phyloP scores from a whole-genome alignment of 768 basidiomycete genomes.

The Mycena kentingensis region DNA sequence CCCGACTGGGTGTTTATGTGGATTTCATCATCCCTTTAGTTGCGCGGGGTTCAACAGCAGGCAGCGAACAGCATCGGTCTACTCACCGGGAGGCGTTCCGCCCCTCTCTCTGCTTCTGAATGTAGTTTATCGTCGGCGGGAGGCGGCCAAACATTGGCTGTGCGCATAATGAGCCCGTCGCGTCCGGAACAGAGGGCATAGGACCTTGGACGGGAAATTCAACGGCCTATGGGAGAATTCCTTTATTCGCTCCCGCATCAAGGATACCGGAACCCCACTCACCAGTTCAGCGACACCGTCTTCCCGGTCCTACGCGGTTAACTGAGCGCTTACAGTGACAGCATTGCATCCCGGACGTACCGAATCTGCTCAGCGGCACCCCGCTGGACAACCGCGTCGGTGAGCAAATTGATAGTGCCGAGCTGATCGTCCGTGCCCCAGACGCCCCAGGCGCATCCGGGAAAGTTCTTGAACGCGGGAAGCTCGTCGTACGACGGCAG shows the following conservation, averaged over 20 bases:
- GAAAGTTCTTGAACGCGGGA: constrained; percentile 51
- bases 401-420: constrained; percentile 67
- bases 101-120: constrained; percentile 20
- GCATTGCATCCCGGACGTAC: constrained; percentile 36
- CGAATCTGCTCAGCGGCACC: constrained; percentile 59
- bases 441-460: constrained; percentile 71
- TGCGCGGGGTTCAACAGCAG: constrained; percentile 5
- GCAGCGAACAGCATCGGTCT: constrained; percentile 25
- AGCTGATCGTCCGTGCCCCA: constrained; percentile 71
- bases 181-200: background rate
- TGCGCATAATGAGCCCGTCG: background rate
- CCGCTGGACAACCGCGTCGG: constrained; percentile 56
- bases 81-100: constrained; percentile 20
- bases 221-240: constrained; percentile 50
- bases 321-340: background rate
- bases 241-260: background rate
- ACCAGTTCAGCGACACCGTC: constrained; percentile 67
- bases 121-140: constrained; percentile 52
- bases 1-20: constrained; percentile 76
- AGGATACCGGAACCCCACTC: constrained; percentile 21
- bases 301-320: constrained; percentile 47
- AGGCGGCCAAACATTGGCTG: constrained; percentile 62
- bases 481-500: constrained; percentile 30
- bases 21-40: constrained; percentile 51
- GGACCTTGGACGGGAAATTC: constrained; percentile 65